Evolutionary conservation across 2,329 filamentous ascomycete species (phyloP), one percentile per base, ranked within the genome.

Genomic region (Claviceps maximensis): DNA sequence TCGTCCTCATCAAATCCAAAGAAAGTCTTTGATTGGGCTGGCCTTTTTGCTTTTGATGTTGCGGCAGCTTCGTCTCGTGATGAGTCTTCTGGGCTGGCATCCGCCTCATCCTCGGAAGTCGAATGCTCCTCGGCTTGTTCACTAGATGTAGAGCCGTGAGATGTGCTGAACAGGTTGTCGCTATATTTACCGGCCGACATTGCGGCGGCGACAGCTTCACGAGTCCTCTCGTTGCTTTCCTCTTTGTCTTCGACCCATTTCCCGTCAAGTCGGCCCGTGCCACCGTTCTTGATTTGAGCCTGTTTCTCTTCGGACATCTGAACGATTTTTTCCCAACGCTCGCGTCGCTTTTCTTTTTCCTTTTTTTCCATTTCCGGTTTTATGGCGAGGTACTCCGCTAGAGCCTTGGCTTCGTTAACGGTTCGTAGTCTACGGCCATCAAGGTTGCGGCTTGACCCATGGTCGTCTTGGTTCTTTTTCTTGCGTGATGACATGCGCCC

Each of bases 401-500:
- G 75, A 1, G 89, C 87, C 69, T 98, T 98, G 36, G 93, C 93
- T 67, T 98, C 93, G 40, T 87, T 91, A 29, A 97, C 88, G 2
- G 93, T 97, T 50, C 94, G 83, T 53, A 98, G 69, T 53, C 93
- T 80, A 23, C 93, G 83, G 0, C 93, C 93, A 62, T 97, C 93
- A 2, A 98, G 76, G 59, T 97, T 98, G 58, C 93, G 83, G 64
- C 88, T 95, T 2, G 90, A 96, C 25, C 83, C 90, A 63, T 94
- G 91, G 56, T 89, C 84, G 40, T 95, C 89, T 61, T 87, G 82
- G 53, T 84, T 84, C 63, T 84, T 84, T 76, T 91, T 93, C 74
- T 94, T 94, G 62, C 80, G 80, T n/a, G 87, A 91, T 2, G 89
- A 95, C 93, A 98, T 98, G 72, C 94, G 91, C 42, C 94, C 93